Base-by-base conservation (phyloP, 208 protist species). In the Wallacemonas sp. region DNA sequence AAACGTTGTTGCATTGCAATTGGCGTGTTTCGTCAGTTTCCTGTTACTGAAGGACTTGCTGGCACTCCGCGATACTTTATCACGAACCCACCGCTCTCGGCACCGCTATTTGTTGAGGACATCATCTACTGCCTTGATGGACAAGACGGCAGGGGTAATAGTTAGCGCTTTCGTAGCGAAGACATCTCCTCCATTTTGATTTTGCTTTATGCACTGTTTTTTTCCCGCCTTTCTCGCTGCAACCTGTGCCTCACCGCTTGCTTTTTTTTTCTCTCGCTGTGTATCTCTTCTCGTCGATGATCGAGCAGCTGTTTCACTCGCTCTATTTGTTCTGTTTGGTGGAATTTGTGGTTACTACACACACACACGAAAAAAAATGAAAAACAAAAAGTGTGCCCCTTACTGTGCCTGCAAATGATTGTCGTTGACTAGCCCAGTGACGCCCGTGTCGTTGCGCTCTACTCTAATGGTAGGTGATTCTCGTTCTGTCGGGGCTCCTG, bases 51-150 rank as follows among this genome's bases (percentile, higher is more conserved):
- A 61, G 63, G 61, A 24, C 71, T 92, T 26, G 65, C 44, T 22
- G 80, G 85, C 14, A 75, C 42, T 4, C 79, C 90, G n/a, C 84
- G 90, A 11, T 96, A 90, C 70, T 96, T 96, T 49, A 73, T 96
- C 47, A 92, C 87, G 2, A 96, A 96, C 65, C 90, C 90, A 26
- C 79, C 86, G 0, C 62, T 88, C 34, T 69, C 66, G 42, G 88
- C 82, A 72, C 85, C 83, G 21, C 72, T 96, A 12, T 66, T 85
- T 4, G 63, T 78, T 31, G 87, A 96, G 21, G 90, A 96, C 63
- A 88, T 96, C 51, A 82, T 96, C 12, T 96, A 96, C 70, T 90
- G 83, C 54, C 53, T 96, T 1, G 78, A 91, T 30, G 78, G 76
- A 4, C 67, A 38, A 31, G 33, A 45, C 19, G 65, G 28, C 14